Evolutionary conservation across 140 eudicot genomes (phyloP), one percentile per base, ranked within the genome.

Genomic region (Artemisia princeps): DNA sequence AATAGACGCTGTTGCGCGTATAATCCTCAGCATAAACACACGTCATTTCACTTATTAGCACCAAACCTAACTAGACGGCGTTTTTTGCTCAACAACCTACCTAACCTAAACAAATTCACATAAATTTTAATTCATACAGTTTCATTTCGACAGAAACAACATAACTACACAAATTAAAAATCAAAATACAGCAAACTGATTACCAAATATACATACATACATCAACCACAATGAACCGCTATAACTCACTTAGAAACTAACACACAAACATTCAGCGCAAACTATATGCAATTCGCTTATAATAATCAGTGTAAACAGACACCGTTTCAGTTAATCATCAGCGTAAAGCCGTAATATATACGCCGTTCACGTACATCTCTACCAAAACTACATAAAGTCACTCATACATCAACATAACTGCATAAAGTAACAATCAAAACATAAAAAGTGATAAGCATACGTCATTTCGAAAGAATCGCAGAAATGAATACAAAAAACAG

Each of bases 381-480:
- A 44, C 49, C 4, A 44, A 7, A 45, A 45, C 50, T 45, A 45
- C 1, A 6, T 45, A 26, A 26, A 8, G 1, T 45, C 10, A 6
- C 3, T 45, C 13, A 45, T 65, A 16, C 60, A 65, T 64, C 69
- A 46, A 64, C n/a, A 51, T 10, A 51, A 13, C 55, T 51, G 40
- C 9, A 69, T 10, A 48, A 17, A 28, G 15, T 30, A 70, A 49
- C 20, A 16, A 42, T 53, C 19, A 60, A 3, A 48, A 15, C 26
- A 28, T 62, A 40, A 17, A 8, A 52, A 69, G 20, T 28, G 28
- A 40, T 12, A 10, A 51, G 54, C 77, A 64, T 72, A 72, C 77
- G 33, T 63, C 62, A 62, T 50, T 62, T 74, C 68, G 73, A 58
- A 13, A 73, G 50, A 60, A 62, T 74, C 68, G 23, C 37, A 60